Evolutionary conservation across 208 protist genomes (phyloP), one percentile per base, ranked within the genome.

Genomic region (Crithidia mellificae): DNA sequence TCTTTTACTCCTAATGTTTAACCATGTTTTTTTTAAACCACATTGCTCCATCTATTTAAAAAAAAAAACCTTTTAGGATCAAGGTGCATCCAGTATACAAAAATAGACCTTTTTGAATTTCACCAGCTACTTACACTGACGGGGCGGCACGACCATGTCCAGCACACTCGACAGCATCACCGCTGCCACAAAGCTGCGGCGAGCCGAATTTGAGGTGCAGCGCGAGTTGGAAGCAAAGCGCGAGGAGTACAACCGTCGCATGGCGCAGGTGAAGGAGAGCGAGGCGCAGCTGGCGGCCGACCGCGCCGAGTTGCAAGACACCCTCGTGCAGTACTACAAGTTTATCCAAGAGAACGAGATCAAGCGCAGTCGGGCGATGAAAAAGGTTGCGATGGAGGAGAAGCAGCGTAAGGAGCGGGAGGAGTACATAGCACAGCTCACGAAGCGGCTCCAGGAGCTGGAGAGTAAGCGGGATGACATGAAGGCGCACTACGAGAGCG

Each of bases 291-390:
- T 97, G 27, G 79, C 79, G 22, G 74, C 81, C 38, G 84, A 92
- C 55, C 87, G 93, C 24, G 78, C 74, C 12, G 89, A 90, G 66
- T 78, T 97, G 54, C 91, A 97, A 63, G 93, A 96, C 65, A 96
- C 85, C 20, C 81, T 97, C 6, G 93, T 97, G 68, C 85, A 91
- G 74, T 96, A 96, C 74, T 96, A 97, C 85, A 97, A 97, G 72
- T 97, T 96, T 64, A 97, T 97, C 49, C 93, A 97, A 50, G 90
- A 97, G 50, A 97, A 96, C 46, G 93, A 97, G 54, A 90, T 97
- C 57, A 97, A 96, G 75, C 87, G 88, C 34, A 92, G 77, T 30
- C 74, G 93, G 6, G 93, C 93, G 20, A 85, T 79, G 36, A 93
- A 92, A 69, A 97, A 97, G 78, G 91, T 91, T 3, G 57, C 77